A percentile compares a stretch with the other conserved stretches of the same genome.
Evolutionary conservation across 1,139 yeast species (phyloP).

Genomic region (Debaryomycetaceae sp.): DNA sequence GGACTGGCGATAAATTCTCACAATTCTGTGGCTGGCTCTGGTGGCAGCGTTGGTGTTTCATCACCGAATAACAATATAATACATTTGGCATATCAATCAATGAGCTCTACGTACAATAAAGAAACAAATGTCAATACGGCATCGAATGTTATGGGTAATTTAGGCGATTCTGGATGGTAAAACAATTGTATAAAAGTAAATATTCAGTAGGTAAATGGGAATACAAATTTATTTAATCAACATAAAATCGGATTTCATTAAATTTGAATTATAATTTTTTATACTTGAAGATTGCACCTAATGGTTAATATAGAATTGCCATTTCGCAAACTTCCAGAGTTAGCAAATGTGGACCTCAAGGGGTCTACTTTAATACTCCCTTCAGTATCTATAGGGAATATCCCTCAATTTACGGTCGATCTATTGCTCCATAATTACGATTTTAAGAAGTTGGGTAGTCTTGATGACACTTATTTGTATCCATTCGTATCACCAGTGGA

Average conservation of each 20-base stretch:
- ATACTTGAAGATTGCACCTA: too few relatives aligned
- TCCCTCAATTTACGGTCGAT: conserved; percentile 82
- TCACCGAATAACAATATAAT: conserved; percentile 9
- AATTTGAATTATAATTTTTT: too few relatives aligned
- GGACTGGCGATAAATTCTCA: neutral
- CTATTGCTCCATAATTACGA: conserved; percentile 62
- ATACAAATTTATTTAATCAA: neutral
- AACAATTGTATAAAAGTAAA: conserved; percentile 1
- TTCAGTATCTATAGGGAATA: conserved; percentile 80
- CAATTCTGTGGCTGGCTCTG: neutral
- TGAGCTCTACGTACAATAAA: neutral
- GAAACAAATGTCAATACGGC: neutral
- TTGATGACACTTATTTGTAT: conserved; percentile 62
- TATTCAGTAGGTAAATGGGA: conserved; percentile 1
- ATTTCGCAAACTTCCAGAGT: neutral
- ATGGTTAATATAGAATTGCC: conserved; percentile 1
- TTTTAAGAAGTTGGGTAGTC: conserved; percentile 47
- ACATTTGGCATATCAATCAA: conserved; percentile 2
- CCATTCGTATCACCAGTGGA: conserved; percentile 88
- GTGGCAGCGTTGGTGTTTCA: conserved; percentile 5
- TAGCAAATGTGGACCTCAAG: neutral
- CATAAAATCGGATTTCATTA: too few relatives aligned
- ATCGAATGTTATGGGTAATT: conserved; percentile 1
- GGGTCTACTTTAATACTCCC: conserved; percentile 57
- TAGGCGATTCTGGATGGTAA: conserved; percentile 8